A percentile compares a stretch with the other conserved stretches of the same genome.
Conservation (phyloP, 106 monocot genomes). For the Chionographis japonica region DNA sequence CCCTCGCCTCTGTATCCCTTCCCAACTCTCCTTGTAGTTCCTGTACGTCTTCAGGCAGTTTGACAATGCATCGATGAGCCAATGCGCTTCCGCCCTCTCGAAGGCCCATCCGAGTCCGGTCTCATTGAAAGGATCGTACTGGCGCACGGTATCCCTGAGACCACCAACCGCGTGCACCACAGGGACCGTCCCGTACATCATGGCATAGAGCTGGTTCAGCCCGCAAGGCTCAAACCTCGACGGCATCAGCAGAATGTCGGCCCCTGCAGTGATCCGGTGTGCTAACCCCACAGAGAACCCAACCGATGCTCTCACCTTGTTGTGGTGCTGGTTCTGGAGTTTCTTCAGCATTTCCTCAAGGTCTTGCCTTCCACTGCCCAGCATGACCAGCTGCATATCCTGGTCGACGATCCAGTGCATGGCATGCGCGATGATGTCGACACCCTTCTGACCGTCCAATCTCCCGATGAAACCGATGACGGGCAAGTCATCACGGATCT, state of each 20-base stretch:
- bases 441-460: constrained; percentile 77
- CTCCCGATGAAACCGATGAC: constrained; percentile 82
- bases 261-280: constrained; percentile 82
- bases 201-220: constrained; percentile 89
- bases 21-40: constrained; percentile 84
- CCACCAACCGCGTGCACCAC: constrained; percentile 94
- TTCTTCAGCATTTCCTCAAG: constrained; percentile 69
- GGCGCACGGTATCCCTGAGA: constrained; percentile 66
- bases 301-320: constrained; percentile 72
- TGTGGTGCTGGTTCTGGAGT: constrained; percentile 42
- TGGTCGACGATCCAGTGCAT: constrained; percentile 73
- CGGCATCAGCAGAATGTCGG: constrained; percentile 79
- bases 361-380: constrained; percentile 75
- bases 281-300: constrained; percentile 79
- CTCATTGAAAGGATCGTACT: constrained; percentile 62
- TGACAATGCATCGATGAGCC: constrained; percentile 55
- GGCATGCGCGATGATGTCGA: constrained; percentile 80
- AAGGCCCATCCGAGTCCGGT: constrained; percentile 79
- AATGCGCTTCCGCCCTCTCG: constrained; percentile 48
- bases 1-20: constrained; percentile 72
- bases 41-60: constrained; percentile 69
- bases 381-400: constrained; percentile 73
- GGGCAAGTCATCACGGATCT: constrained; percentile 56
- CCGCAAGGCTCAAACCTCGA: constrained; percentile 95
- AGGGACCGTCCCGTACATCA: constrained; percentile 82